These are phyloP conservation scores for Fusarium pseudocircinatum DNA, from an alignment of 2,329 filamentous ascomycete species.

Conservation along the genomic window DNA sequence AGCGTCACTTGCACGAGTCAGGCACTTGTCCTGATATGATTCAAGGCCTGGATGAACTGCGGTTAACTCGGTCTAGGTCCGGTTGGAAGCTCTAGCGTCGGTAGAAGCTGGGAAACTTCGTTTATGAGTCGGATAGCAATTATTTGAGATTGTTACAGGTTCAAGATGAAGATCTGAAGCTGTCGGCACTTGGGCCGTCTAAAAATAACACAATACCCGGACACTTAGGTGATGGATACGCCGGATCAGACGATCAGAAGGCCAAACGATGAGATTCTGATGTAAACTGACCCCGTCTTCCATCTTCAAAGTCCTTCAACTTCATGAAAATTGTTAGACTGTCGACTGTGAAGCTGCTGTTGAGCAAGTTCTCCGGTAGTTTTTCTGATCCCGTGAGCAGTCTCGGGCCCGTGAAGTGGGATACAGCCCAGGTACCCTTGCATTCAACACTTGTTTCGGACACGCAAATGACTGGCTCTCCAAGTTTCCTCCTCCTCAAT, in stretches of 20 bases:
- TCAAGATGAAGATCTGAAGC: neutral
- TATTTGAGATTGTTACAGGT: fast-evolving
- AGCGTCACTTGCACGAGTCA: slow-evolving; percentile 2
- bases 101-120: neutral
- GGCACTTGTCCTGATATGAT: neutral
- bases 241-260: fast-evolving
- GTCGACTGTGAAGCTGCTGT: too few relatives aligned
- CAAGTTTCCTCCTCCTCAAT: neutral
- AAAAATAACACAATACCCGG: fast-evolving
- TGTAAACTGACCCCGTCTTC: fast-evolving
- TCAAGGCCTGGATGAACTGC: neutral
- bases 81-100: neutral
- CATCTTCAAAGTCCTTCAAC: neutral
- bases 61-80: neutral
- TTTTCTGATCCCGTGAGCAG: neutral
- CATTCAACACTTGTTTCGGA: neutral
- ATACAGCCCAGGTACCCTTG: neutral
- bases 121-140: neutral
- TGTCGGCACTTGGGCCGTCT: neutral
- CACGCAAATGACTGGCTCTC: neutral
- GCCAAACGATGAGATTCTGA: fast-evolving
- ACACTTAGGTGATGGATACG: fast-evolving
- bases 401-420: neutral
- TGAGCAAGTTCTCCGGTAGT: neutral
- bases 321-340: neutral